Conservation (phyloP, 2,329 filamentous ascomycete species). For the Cytospora leucostoma region DNA sequence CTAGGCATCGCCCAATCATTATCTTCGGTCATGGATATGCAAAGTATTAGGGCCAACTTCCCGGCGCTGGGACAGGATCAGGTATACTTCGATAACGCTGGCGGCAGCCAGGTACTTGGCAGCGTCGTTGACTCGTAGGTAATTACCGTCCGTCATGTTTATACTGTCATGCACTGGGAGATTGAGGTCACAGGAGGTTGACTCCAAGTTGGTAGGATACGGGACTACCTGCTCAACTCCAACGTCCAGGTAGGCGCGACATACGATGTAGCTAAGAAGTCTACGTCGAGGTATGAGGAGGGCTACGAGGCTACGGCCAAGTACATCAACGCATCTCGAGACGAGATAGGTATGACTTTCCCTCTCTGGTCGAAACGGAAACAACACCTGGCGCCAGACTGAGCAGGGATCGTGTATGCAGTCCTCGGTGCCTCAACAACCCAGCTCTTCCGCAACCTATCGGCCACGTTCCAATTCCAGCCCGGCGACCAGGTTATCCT, state of each 20-base stretch:
- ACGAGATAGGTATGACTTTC: slow-evolving; percentile 61
- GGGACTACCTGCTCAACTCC: slow-evolving; percentile 63
- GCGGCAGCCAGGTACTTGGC: slow-evolving; percentile 70
- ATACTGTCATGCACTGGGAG: background rate
- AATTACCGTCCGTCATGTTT: background rate
- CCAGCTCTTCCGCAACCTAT: slow-evolving; percentile 73
- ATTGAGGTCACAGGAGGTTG: background rate
- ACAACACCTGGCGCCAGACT: background rate
- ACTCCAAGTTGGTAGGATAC: slow-evolving; percentile 50
- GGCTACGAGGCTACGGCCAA: slow-evolving; percentile 67
- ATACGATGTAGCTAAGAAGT: slow-evolving; percentile 61
- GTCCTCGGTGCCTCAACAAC: slow-evolving; percentile 75
- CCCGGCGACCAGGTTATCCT: slow-evolving; percentile 68
- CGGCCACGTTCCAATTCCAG: slow-evolving; percentile 53
- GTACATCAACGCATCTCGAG: slow-evolving; percentile 67
- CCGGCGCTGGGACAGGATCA: slow-evolving; percentile 66
- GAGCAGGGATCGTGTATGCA: slow-evolving; percentile 31
- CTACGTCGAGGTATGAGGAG: slow-evolving; percentile 59
- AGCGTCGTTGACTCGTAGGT: slow-evolving; percentile 66
- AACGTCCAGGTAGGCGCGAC: slow-evolving; percentile 78
- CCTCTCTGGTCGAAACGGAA: background rate
- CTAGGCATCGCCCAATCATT: background rate
- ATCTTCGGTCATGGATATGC: slow-evolving; percentile 50
- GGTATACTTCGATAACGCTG: slow-evolving; percentile 77
- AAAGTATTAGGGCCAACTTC: slow-evolving; percentile 60